A percentile compares a stretch with the other conserved stretches of the same genome.
Evolutionary conservation across 768 basidiomycete genomes (phyloP).

Genomic region (Rhodotorula graminis): DNA sequence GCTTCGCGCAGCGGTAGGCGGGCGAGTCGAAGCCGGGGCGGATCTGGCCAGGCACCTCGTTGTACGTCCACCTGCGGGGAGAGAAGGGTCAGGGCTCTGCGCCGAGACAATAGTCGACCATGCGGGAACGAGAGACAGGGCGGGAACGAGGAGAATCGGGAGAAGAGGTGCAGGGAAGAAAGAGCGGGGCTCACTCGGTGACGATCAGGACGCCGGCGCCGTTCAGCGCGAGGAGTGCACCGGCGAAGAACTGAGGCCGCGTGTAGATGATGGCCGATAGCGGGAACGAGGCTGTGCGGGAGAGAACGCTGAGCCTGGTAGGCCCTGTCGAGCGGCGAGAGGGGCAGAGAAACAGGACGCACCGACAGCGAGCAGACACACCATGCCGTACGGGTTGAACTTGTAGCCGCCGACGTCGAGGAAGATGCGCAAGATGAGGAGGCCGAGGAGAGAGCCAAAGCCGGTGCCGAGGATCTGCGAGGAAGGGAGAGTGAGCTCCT

Average conservation of each 20-base stretch:
- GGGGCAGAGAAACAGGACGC: no score
- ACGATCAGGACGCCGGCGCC: background rate
- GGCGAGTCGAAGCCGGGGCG: constrained; percentile 21
- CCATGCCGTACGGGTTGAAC: constrained; percentile 34
- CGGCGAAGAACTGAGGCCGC: constrained; percentile 31
- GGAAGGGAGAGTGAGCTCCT: background rate
- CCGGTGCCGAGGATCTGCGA: constrained; percentile 29
- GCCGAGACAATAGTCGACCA: no score
- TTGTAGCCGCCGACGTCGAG: constrained; percentile 30
- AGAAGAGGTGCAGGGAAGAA: no score
- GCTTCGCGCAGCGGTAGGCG: constrained; percentile 24
- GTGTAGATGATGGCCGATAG: constrained; percentile 34
- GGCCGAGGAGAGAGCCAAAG: constrained; percentile 23
- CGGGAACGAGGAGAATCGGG: no score
- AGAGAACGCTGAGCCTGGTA: fast-evolving
- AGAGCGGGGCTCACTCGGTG: background rate
- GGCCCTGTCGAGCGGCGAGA: no score
- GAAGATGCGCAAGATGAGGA: constrained; percentile 36
- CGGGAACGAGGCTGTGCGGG: background rate
- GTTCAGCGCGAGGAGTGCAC: constrained; percentile 38
- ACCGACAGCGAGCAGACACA: constrained; percentile 42
- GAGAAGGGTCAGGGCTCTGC: constrained; percentile 12
- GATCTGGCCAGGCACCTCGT: constrained; percentile 23
- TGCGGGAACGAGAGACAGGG: no score
- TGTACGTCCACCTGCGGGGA: constrained; percentile 41